Evolutionary conservation across 2,329 filamentous ascomycete species (phyloP), one percentile per base, ranked within the genome.

Genomic region (Neonectria sp.): DNA sequence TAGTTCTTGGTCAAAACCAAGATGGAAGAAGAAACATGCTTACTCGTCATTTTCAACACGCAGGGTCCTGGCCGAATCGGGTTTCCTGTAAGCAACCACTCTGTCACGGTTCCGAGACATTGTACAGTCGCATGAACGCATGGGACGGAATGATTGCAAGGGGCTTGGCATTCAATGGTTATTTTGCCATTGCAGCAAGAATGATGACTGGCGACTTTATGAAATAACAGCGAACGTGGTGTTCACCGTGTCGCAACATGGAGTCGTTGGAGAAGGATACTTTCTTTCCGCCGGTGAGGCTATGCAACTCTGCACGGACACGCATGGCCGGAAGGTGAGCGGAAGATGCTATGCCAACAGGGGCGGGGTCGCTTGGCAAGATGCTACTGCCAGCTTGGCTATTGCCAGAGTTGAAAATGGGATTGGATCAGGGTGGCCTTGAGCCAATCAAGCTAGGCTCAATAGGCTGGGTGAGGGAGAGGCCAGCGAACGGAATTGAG

Each of bases 41-140:
- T 64, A 70, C 74, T 69, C 68, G 60, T 70, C 45, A 60, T 53
- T 49, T 62, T 68, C 71, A 67, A 70, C 59, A 71, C 73, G 74
- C 78, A 90, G 88, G 82, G 88, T 90, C 65, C 79, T 90, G 74
- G 88, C 88, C 74, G 88, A 90, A 79, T 90, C 88, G 69, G 88
- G 88, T 73, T 90, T 90, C 80, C 84, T 90, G 69, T 90, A 82
- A 85, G 60, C 66, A 62, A 29, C 40, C 63, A 60, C 49, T 55
- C 57, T 70, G 59, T 57, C 51, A 56, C 52, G 67, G 27, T 56
- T 63, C 8, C 29, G 58, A 70, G 60, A 56, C 49, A 71, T 46
- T 31, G 46, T 65, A 57, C 60, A 46, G 43, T 52, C 56, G 60
- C 61, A 55, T 56, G 57, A 51, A 64, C 58, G 35, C 43, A 63